Evolutionary conservation across 805 yeast species (phyloP).

Genomic region (Metschnikowia orientalis): DNA sequence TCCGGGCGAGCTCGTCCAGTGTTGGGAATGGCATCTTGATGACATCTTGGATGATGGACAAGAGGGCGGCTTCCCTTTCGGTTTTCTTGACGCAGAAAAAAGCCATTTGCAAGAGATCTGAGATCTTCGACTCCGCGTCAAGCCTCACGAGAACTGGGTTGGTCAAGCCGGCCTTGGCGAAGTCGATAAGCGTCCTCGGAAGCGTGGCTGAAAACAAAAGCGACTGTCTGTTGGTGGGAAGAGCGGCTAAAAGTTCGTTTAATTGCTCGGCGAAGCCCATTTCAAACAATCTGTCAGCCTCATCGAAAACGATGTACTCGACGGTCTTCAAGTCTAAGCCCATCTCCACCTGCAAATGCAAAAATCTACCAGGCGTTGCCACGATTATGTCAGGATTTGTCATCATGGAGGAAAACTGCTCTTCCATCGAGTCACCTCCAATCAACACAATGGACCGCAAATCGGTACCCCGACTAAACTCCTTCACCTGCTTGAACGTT

Average conservation of each 20-base stretch:
- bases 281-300: slow-evolving; percentile 94
- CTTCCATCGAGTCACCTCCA: slow-evolving; percentile 99
- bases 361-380: slow-evolving; percentile 96
- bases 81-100: slow-evolving; percentile 74
- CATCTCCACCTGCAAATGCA: slow-evolving; percentile 97
- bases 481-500: slow-evolving; percentile 83
- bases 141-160: slow-evolving; percentile 90
- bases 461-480: slow-evolving; percentile 79
- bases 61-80: slow-evolving; percentile 85
- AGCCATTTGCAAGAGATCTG: slow-evolving; percentile 88
- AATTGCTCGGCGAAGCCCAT: slow-evolving; percentile 94
- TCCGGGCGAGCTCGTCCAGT: slow-evolving; percentile 54
- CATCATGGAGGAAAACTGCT: slow-evolving; percentile 91
- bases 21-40: slow-evolving; percentile 82
- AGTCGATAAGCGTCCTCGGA: slow-evolving; percentile 87
- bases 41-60: slow-evolving; percentile 73
- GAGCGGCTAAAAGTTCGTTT: slow-evolving; percentile 77
- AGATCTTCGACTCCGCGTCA: slow-evolving; percentile 87
- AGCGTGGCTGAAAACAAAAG: slow-evolving; percentile 91
- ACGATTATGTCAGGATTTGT: slow-evolving; percentile 89
- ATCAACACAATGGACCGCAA: slow-evolving; percentile 75
- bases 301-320: slow-evolving; percentile 92
- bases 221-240: slow-evolving; percentile 83
- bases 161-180: slow-evolving; percentile 92
- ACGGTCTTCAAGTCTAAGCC: slow-evolving; percentile 73